Evolutionary conservation across 257 asterid genomes (phyloP).

Genomic region (Solanum chaucha): DNA sequence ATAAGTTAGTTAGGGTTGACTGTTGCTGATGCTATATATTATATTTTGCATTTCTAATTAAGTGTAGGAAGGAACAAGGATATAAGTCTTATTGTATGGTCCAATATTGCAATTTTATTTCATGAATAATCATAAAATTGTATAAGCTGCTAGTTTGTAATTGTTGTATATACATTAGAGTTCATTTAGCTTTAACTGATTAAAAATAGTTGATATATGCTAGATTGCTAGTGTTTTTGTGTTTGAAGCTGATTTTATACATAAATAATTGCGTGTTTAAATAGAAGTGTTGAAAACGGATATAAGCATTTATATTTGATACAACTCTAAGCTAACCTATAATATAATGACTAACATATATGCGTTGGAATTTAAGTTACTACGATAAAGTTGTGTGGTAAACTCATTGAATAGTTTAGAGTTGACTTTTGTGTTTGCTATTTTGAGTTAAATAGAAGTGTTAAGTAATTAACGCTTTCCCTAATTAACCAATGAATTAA

Average conservation of each 20-base stretch:
- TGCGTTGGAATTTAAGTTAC: background rate
- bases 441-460: background rate
- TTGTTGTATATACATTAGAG: background rate
- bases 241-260: background rate
- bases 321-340: background rate
- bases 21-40: slow-evolving; percentile 19
- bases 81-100: background rate
- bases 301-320: background rate
- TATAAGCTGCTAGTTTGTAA: background rate
- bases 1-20: slow-evolving; percentile 6
- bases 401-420: background rate
- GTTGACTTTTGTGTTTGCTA: background rate
- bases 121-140: background rate
- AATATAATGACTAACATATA: background rate
- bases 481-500: background rate
- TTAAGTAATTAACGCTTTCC: background rate
- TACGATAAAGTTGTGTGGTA: background rate
- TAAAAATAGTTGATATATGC: background rate
- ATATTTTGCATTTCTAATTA: slow-evolving; percentile 6
- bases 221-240: background rate
- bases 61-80: background rate
- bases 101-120: background rate
- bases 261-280: background rate
- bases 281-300: background rate
- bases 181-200: background rate